Base-by-base conservation (phyloP, 805 yeast genomes). In the Vanderwaltozyma verrucispora region DNA sequence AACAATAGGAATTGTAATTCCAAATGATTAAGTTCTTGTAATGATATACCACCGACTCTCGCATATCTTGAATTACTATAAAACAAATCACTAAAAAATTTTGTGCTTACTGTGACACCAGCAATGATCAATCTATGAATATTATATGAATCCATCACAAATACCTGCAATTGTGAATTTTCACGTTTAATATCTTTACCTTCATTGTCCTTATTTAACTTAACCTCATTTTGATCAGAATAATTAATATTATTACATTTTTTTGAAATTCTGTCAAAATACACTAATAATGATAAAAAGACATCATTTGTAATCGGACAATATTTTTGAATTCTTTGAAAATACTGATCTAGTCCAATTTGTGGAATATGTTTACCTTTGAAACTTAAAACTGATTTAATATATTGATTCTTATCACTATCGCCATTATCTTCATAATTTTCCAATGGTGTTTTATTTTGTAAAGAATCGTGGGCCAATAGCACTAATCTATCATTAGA, bases 271-370 rank as follows among this genome's bases (percentile, higher is more conserved):
- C 97, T 67, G 62, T 92, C 99, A 63, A 92, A 87, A 59, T 92
- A 92, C 23, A 92, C 96, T 50, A 92, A 68, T 26, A 92, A 63
- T 28, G 95, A 80, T 33, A 92, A 64, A 59, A 88, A 92, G 25
- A 92, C 97, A 57, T 92, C 97, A 60, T 89, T 89, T 2, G 98
- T 88, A n/a, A 92, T 92, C 0, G 99, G 97, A 59, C 99, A 92
- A 63, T 92, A 92, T 61, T 89, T 89, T 56, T 89, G 74, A 21
- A 92, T 89, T 54, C 98, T 76, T 30, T 85, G 74, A 42, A 92
- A 69, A 56, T 92, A 92, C 16, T 94, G 92, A 51, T 86, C 87
- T 33, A 92, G 70, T 11, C 88, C 75, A 37, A 92, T 92, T n/a
- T 94, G 95, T 1, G 98, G 98, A 9, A 92, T 80, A 54, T 89